Conservation (phyloP, 192 early-diverging fungal genomes). For the Backusella morwellensis region DNA sequence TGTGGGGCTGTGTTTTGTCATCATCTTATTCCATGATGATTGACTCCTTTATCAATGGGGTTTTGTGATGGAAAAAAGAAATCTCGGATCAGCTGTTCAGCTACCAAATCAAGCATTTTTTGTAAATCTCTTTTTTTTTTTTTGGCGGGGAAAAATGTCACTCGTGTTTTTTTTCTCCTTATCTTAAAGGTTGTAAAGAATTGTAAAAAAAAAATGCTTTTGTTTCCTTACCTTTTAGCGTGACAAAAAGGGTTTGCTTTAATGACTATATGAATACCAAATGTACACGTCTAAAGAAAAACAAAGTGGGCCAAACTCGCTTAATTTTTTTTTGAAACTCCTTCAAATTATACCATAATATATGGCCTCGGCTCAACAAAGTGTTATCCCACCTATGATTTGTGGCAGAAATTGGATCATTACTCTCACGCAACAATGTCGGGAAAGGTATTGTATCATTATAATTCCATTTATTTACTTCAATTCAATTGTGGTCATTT, state of each 20-base stretch:
- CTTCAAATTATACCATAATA: not conserved
- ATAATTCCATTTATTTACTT: not conserved
- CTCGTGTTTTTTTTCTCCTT: not conserved
- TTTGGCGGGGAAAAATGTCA: not conserved
- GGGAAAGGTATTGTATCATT: not conserved
- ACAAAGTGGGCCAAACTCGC: not conserved
- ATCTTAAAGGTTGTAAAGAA: too few relatives aligned
- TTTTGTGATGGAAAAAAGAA: not conserved
- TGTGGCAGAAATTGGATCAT: not conserved
- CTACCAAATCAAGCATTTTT: not conserved
- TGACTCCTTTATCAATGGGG: not conserved
- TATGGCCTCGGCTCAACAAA: not conserved
- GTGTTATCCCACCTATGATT: not conserved
- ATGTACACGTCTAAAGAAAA: not conserved
- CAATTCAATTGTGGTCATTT: too few relatives aligned
- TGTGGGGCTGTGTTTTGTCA: not conserved
- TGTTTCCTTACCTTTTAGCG: too few relatives aligned
- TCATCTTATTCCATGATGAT: not conserved
- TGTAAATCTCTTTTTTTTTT: not conserved
- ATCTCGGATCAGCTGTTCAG: not conserved
- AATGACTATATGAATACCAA: not conserved
- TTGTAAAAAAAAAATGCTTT: too few relatives aligned
- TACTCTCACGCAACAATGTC: not conserved
- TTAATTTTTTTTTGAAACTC: not conserved
- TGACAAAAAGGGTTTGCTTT: not conserved